Evolutionary conservation across 179 eudicot species (phyloP), one percentile per base, ranked within the genome.

Genomic region (Patellifolia procumbens): DNA sequence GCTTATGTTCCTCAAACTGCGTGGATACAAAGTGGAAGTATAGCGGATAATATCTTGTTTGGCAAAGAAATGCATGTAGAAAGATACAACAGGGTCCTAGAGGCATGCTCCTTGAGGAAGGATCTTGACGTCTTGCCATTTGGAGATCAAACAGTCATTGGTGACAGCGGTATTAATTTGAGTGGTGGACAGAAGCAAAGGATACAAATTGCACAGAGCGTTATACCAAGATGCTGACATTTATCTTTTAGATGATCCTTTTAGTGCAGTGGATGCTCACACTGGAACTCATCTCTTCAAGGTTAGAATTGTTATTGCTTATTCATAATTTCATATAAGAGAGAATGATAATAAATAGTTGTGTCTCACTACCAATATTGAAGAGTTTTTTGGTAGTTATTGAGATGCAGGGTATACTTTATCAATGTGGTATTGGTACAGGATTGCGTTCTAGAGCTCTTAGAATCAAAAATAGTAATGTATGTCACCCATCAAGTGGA

Each of bases 401-500:
- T 17, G 7, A 15, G 7, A n/a, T n/a, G n/a, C n/a, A n/a, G n/a
- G n/a, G n/a, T n/a, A n/a, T 10, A 56, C 13, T 29, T 24, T 56
- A 11, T n/a, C n/a, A n/a, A n/a, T n/a, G n/a, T n/a, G n/a, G n/a
- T n/a, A n/a, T 63, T 22, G 74, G 66, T 74, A 20, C 80, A 91
- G 97, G n/a, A n/a, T n/a, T n/a, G n/a, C n/a, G n/a, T n/a, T n/a
- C n/a, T n/a, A n/a, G n/a, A n/a, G n/a, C n/a, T 91, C 89, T 72
- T 90, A 80, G 65, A 76, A 31, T 84, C 89, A 22, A 92, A 88
- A 82, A 92, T 95, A 11, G 88, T 92, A 60, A 84, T 92, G 39
- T 92, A 81, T 75, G 90, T 92, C 73, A 92, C 97, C 13, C 94
- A 90, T 76, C 95, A 90, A 87, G 88, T 92, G 48, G 97, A 92